Percentiles rank a stretch among this genome's conserved stretches.
Conservation (phyloP, 805 yeast genomes). For the Yarrowia alimentaria region DNA sequence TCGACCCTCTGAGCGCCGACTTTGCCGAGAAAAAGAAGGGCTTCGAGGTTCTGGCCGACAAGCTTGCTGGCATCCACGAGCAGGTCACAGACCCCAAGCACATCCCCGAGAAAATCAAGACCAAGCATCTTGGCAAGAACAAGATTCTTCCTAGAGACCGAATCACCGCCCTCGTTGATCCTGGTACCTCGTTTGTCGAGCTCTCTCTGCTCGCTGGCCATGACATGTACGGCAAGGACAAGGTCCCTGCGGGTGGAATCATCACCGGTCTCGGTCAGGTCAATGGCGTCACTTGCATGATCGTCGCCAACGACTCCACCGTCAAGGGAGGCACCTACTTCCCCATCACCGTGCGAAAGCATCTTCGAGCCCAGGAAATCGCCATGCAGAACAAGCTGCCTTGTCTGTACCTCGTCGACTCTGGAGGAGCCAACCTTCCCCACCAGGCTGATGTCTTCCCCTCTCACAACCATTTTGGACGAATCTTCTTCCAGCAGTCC, state of each 20-base stretch:
- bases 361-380: conserved; percentile 39
- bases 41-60: conserved; percentile 32
- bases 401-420: conserved; percentile 38
- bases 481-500: conserved; percentile 39
- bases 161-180: conserved; percentile 37
- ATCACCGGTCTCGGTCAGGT: conserved; percentile 40
- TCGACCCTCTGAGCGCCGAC: conserved; percentile 34
- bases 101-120: conserved; percentile 37
- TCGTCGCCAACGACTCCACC: conserved; percentile 39
- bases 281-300: conserved; percentile 36
- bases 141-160: conserved; percentile 39
- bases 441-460: conserved; percentile 41
- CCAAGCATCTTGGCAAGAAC: conserved; percentile 36
- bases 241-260: conserved; percentile 40
- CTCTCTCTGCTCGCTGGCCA: conserved; percentile 38
- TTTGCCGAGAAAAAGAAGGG: conserved; percentile 32
- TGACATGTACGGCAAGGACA: conserved; percentile 37
- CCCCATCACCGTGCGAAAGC: conserved; percentile 40
- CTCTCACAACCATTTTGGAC: conserved; percentile 40
- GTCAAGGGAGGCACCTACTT: conserved; percentile 41
- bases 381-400: conserved; percentile 39
- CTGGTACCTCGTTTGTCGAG: conserved; percentile 38
- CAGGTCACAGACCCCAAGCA: conserved; percentile 31
- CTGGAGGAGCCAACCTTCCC: conserved; percentile 41
- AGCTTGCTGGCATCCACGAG: conserved; percentile 32